phyloP scores from a whole-genome alignment of 2,329 filamentous ascomycete species.

The Aureobasidium sp. region DNA sequence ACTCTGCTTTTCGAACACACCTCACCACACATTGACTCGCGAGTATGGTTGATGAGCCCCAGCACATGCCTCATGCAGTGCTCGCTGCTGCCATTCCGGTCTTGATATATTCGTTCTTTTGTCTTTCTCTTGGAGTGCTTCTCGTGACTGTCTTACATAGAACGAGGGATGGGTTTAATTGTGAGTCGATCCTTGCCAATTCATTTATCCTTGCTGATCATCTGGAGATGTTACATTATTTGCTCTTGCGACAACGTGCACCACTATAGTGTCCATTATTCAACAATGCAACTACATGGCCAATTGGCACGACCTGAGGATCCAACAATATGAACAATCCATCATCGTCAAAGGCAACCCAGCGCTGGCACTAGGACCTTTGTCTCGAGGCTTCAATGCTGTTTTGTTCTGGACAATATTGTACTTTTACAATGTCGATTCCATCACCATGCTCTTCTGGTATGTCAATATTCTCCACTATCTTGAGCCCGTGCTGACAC shows the following conservation, averaged over 20 bases:
- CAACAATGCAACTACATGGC: slow-evolving; percentile 15
- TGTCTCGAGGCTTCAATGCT: slow-evolving; percentile 15
- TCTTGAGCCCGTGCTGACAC: too few species aligned
- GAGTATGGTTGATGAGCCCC: neutral
- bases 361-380: slow-evolving; percentile 15
- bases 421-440: slow-evolving; percentile 15
- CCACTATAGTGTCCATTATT: slow-evolving; percentile 10
- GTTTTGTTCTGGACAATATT: slow-evolving; percentile 16
- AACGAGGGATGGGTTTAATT: slow-evolving; percentile 15
- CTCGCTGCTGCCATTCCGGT: slow-evolving; percentile 14
- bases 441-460: slow-evolving; percentile 12
- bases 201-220: neutral
- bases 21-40: neutral
- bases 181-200: neutral
- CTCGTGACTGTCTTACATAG: slow-evolving; percentile 11
- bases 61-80: slow-evolving; percentile 2
- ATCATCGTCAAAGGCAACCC: slow-evolving; percentile 11
- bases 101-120: slow-evolving; percentile 14
- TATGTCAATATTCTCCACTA: too few species aligned
- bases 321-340: slow-evolving; percentile 13
- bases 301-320: slow-evolving; percentile 12
- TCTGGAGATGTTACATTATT: slow-evolving; percentile 15
- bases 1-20: neutral
- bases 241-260: slow-evolving; percentile 13
- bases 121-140: slow-evolving; percentile 11